Evolutionary conservation across 1,284 basidiomycete genomes (phyloP).

Genomic region (Leccinum subrobustum): DNA sequence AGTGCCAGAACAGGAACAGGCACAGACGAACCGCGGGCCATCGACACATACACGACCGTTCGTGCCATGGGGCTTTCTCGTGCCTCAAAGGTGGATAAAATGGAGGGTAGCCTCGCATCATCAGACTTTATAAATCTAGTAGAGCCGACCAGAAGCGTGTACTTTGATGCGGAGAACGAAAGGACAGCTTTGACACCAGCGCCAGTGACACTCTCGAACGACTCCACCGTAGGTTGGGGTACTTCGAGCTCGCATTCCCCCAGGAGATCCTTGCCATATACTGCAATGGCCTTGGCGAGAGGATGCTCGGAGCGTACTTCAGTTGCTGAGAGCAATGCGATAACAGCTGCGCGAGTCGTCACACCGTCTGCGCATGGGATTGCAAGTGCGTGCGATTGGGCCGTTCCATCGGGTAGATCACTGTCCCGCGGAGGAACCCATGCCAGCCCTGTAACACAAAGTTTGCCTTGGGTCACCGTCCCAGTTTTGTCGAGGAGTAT

Average conservation of each 20-base stretch:
- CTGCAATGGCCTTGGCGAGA: slow-evolving; percentile 87
- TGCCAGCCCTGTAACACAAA: slow-evolving; percentile 67
- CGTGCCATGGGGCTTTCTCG: slow-evolving; percentile 72
- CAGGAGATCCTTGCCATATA: slow-evolving; percentile 73
- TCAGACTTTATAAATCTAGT: slow-evolving; percentile 62
- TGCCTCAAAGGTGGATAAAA: slow-evolving; percentile 61
- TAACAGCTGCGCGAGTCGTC: slow-evolving; percentile 60
- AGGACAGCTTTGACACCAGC: slow-evolving; percentile 81
- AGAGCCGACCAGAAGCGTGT: slow-evolving; percentile 75
- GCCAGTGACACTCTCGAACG: slow-evolving; percentile 88
- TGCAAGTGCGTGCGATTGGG: slow-evolving; percentile 44
- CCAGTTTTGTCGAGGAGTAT: slow-evolving; percentile 98
- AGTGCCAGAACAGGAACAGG: slow-evolving; percentile 63
- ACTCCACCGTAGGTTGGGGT: slow-evolving; percentile 47
- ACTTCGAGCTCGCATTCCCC: slow-evolving; percentile 36
- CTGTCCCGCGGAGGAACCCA: slow-evolving; percentile 63
- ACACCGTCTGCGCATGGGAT: slow-evolving; percentile 58
- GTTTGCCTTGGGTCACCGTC: slow-evolving; percentile 89
- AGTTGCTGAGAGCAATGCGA: slow-evolving; percentile 82
- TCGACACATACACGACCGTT: slow-evolving; percentile 82
- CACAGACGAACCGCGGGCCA: slow-evolving; percentile 42
- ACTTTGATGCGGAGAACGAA: slow-evolving; percentile 44
- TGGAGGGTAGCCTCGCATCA: slow-evolving; percentile 51
- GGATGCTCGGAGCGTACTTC: slow-evolving; percentile 96
- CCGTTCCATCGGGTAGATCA: slow-evolving; percentile 31